Conservation (phyloP, 345 rosid species). For the Luvunga scandens region DNA sequence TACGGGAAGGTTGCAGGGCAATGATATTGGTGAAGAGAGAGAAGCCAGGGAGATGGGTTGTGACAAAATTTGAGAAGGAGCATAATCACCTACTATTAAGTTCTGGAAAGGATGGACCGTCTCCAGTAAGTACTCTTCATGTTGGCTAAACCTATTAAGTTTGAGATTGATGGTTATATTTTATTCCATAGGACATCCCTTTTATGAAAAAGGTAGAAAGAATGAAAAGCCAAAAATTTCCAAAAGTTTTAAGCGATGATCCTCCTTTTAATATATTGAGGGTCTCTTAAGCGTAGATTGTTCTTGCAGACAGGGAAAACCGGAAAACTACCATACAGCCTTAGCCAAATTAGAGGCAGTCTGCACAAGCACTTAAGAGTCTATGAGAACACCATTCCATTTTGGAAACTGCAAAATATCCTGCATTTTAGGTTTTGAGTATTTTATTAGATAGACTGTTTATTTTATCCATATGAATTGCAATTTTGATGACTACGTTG, state of each 20-base stretch:
- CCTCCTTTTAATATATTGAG: not conserved
- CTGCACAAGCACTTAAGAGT: not conserved
- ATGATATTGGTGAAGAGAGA: constrained; percentile 42
- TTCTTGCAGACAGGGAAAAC: not conserved
- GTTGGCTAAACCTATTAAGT: not conserved
- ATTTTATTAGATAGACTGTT: not conserved
- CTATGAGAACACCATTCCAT: not conserved
- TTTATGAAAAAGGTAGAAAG: not conserved
- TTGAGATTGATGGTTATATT: not conserved
- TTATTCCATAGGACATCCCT: not conserved
- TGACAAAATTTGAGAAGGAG: constrained; percentile 43
- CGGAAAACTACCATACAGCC: not conserved
- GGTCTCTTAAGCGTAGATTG: not conserved
- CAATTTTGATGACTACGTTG: not conserved
- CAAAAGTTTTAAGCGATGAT: not conserved
- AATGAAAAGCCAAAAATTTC: too few species aligned
- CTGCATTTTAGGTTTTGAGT: not conserved
- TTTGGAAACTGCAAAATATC: not conserved
- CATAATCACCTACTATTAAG: constrained; percentile 46
- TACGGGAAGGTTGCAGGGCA: constrained; percentile 55
- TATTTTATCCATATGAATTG: not conserved
- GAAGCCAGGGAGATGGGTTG: constrained; percentile 41
- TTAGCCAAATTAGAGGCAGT: not conserved
- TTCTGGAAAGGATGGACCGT: constrained; percentile 15
- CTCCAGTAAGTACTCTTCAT: constrained; percentile 17